Conservation (phyloP, 352 stramenopile genomes). For the Globisporangium solare region DNA sequence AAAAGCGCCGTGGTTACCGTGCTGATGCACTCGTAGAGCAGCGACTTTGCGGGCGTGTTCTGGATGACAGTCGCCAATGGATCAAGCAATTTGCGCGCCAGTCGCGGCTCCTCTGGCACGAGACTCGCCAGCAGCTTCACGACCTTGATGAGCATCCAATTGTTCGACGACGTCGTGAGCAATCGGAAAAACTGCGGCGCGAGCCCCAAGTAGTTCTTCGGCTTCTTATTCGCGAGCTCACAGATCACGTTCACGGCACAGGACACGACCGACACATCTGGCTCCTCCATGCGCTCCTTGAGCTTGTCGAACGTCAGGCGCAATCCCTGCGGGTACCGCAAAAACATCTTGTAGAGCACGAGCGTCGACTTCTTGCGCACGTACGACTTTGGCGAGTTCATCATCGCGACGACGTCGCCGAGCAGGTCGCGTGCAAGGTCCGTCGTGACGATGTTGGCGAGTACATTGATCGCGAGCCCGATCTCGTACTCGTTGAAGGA, state of each 20-base stretch:
- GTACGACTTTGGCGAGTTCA: constrained; percentile 94
- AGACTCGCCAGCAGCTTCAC: constrained; percentile 98
- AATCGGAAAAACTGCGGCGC: constrained; percentile 98
- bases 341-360: constrained; percentile 98
- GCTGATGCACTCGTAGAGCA: constrained; percentile 98
- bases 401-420: constrained; percentile 88
- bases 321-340: constrained; percentile 97
- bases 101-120: constrained; percentile 95
- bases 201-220: constrained; percentile 97
- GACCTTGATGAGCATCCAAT: constrained; percentile 99
- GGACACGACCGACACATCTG: constrained; percentile 94
- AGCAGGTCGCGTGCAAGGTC: constrained; percentile 95
- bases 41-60: constrained; percentile 97
- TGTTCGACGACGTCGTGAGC: constrained; percentile 97
- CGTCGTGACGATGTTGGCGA: constrained; percentile 98
- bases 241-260: constrained; percentile 99
- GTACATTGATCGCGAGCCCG: constrained; percentile 96
- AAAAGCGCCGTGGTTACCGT: constrained; percentile 96
- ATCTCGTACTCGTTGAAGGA: constrained; percentile 94
- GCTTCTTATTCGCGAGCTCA: constrained; percentile 98
- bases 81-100: constrained; percentile 97
- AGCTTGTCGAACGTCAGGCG: constrained; percentile 97
- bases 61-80: constrained; percentile 96
- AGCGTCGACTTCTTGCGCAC: constrained; percentile 98
- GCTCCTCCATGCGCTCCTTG: constrained; percentile 95